These are phyloP conservation scores for Mayamaea pseudoterrestris DNA, from an alignment of 108 stramenopile genomes.

Conservation along the genomic window DNA sequence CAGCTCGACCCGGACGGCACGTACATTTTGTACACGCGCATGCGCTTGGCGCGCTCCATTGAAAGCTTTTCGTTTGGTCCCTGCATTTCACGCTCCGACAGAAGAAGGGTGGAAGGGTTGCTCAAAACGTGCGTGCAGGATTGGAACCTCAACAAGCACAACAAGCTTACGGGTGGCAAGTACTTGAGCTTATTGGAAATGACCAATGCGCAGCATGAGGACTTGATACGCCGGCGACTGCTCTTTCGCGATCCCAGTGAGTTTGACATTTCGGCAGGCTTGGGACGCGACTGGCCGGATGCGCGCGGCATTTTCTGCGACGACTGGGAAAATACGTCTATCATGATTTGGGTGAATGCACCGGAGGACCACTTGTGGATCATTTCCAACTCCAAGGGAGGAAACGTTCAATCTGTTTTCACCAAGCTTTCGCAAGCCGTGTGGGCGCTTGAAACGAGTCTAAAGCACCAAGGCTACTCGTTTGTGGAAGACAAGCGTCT, in stretches of 20 bases:
- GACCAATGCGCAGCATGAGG: constrained; percentile 61
- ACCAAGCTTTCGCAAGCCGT: constrained; percentile 43
- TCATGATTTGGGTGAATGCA: constrained; percentile 86
- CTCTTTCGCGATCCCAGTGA: constrained; percentile 78
- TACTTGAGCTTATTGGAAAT: constrained; percentile 72
- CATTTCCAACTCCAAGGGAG: constrained; percentile 74
- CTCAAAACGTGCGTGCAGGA: constrained; percentile 13
- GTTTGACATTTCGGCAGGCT: constrained; percentile 59
- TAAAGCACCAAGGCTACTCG: constrained; percentile 34
- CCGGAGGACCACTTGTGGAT: constrained; percentile 88
- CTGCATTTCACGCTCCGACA: constrained; percentile 44
- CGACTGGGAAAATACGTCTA: constrained; percentile 48
- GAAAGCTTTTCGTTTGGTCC: constrained; percentile 74
- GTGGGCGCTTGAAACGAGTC: constrained; percentile 35
- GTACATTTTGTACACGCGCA: constrained; percentile 82
- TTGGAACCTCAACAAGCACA: too few relatives aligned
- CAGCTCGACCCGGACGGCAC: constrained; percentile 44
- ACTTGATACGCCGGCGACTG: constrained; percentile 67
- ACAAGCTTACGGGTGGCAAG: constrained; percentile 31
- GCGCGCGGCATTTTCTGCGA: constrained; percentile 67
- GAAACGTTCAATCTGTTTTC: constrained; percentile 83
- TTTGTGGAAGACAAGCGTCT: constrained; percentile 41
- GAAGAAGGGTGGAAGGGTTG: constrained; percentile 36
- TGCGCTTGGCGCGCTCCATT: constrained; percentile 75
- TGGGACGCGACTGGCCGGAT: constrained; percentile 84